Evolutionary conservation across 768 basidiomycete species (phyloP), one percentile per base, ranked within the genome.

Genomic region (Macrocybe gigantea): DNA sequence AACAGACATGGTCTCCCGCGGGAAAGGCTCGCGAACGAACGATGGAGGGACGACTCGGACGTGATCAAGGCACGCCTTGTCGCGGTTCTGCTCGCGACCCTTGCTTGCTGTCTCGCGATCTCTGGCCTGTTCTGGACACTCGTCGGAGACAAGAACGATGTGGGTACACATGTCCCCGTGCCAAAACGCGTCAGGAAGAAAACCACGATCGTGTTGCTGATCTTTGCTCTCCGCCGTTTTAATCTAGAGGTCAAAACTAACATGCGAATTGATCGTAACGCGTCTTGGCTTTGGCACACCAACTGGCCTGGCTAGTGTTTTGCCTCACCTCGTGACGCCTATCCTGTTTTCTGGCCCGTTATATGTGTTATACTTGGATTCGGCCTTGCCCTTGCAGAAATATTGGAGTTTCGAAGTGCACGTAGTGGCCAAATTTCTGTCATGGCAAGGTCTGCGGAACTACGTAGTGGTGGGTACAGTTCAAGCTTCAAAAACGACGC

Each of bases 61-160:
- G 88, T 95, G 5, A 93, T 98, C 51, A 73, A 75, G n/a, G 83
- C 87, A 5, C 74, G 95, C 14, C 66, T 96, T 45, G 58, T 72
- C 11, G 85, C 87, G 4, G 93, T 85, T 5, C 69, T 70, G 22
- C 38, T 77, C 29, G 83, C 85, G 38, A 90, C 88, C 1, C 37
- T 78, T 0, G 49, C 76, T 1, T 83, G 82, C 54, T 79, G 85
- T 39, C 55, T 60, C 5, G 62, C 72, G 1, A 73, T 93, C 6
- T 74, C 70, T 38, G 52, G 58, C 54, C 52, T 83, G 42, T 53
- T 80, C 47, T 68, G 61, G 56, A 39, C 41, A 12, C 39, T 60
- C 32, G 49, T 59, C 38, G 66, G 59, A 4, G 47, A 53, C n/a
- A 50, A 49, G 22, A 36, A 50, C 15, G 49, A 57, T 33, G 64